These are phyloP conservation scores for Boletus subparvulus DNA, from an alignment of 768 basidiomycete species.

Conservation along the genomic window DNA sequence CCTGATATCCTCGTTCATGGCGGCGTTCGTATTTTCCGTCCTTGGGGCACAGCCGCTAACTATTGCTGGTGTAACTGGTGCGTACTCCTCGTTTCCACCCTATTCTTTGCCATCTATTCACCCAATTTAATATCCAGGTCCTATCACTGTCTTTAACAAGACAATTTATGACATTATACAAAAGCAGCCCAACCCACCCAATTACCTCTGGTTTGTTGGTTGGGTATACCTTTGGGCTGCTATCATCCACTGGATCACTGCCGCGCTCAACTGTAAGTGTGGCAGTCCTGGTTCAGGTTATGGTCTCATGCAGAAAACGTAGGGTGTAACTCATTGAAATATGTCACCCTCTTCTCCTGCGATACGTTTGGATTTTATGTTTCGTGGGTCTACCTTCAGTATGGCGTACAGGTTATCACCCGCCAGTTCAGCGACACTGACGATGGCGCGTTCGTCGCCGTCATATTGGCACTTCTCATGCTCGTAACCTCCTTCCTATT, in stretches of 20 bases:
- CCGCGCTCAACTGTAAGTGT: conserved; percentile 67
- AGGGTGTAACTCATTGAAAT: conserved; percentile 84
- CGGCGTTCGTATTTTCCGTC: conserved; percentile 82
- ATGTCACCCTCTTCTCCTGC: conserved; percentile 87
- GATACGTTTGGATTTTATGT: conserved; percentile 95
- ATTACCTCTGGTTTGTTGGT: conserved; percentile 83
- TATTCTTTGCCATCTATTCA: neutral
- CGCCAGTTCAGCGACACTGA: conserved; percentile 54
- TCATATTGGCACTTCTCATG: conserved; percentile 78
- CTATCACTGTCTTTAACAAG: conserved; percentile 92
- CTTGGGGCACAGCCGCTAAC: conserved; percentile 90
- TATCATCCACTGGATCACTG: conserved; percentile 81
- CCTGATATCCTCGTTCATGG: conserved; percentile 81
- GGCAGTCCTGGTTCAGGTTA: neutral
- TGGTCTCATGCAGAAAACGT: neutral
- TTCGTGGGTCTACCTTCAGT: conserved; percentile 86
- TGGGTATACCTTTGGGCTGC: conserved; percentile 95
- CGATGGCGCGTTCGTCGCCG: conserved; percentile 57
- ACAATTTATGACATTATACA: conserved; percentile 78
- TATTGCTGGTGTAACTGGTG: conserved; percentile 88
- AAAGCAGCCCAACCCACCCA: conserved; percentile 55
- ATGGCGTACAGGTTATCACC: conserved; percentile 81
- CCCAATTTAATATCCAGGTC: conserved; percentile 44
- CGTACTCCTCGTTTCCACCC: neutral
- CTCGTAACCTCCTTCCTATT: conserved; percentile 74